Evolutionary conservation across 1,139 yeast species (phyloP), one percentile per base, ranked within the genome.

Genomic region (Candida sp.): DNA sequence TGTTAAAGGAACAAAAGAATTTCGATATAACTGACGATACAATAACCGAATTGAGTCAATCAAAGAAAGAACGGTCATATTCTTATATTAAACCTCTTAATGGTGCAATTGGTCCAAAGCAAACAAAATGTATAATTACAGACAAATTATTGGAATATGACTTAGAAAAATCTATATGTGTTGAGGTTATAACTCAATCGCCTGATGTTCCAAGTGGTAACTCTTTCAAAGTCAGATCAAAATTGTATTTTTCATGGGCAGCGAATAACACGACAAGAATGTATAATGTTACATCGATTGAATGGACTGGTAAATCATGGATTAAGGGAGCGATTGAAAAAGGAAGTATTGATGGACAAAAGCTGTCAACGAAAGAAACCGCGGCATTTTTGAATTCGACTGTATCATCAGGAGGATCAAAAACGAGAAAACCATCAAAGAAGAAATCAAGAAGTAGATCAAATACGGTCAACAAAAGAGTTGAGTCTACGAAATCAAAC

Each of bases 181-280:
- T 88, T 3, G 76, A 80, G 34, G 91, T 87, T 54, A 61, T 76
- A 1, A 87, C 96, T 0, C 74, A 74, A 22, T 87, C 97, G 0
- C 99, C 98, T 0, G 98, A 93, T 65, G 98, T 95, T 9, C 99
- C 99, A 1, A 85, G 90, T 45, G 99, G 99, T 4, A 79, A 77
- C 53, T 75, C 88, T 1, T 95, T 95, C 63, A 75, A 81, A 43
- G 86, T 91, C 5, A 77, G 79, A 44, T 87, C 97, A 0, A 77
- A 81, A 45, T 67, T 80, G 11, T 81, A 75, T 49, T 58, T 91
- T 15, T 77, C 83, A 36, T 95, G 99, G 99, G 95, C 80, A 1
- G 74, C 75, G 3, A 75, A 79, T 50, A 89, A 90, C 62, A 50
- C 68, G 8, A 89, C 98, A 3, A 75, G 73, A 44, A 50, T 91